Conservation (phyloP, 352 stramenopile species). For the Globisporangium sylvaticum region DNA sequence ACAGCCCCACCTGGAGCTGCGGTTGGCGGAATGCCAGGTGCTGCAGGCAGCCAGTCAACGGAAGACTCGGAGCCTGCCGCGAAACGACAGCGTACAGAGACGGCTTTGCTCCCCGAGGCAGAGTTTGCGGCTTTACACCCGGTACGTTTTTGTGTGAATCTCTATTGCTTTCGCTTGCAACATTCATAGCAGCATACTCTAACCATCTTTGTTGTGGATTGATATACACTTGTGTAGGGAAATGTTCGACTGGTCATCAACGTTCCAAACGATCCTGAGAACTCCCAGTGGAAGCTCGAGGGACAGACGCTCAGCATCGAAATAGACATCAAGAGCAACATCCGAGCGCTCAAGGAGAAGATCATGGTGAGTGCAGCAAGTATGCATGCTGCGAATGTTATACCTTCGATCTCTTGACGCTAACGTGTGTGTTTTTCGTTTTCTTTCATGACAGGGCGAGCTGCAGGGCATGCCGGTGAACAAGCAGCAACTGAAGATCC, state of each 20-base stretch:
- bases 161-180: not conserved
- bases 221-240: slow-evolving; percentile 31
- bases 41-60: not conserved
- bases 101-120: slow-evolving; percentile 61
- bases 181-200: not conserved
- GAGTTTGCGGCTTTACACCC: slow-evolving; percentile 77
- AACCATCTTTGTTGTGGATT: slow-evolving; percentile 12
- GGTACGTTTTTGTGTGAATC: slow-evolving; percentile 27
- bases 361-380: slow-evolving; percentile 44
- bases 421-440: not conserved
- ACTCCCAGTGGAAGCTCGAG: slow-evolving; percentile 91
- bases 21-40: not conserved
- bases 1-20: not conserved
- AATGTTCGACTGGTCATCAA: slow-evolving; percentile 64
- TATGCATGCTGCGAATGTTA: not conserved
- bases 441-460: slow-evolving; percentile 33
- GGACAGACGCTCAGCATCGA: slow-evolving; percentile 90
- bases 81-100: slow-evolving; percentile 73
- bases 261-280: slow-evolving; percentile 86
- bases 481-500: slow-evolving; percentile 94
- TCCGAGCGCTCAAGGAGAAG: slow-evolving; percentile 92
- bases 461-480: slow-evolving; percentile 91
- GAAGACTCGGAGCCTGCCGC: slow-evolving; percentile 45
- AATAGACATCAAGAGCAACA: slow-evolving; percentile 84
- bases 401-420: not conserved